Evolutionary conservation across 225 moss, liverwort and hornwort genomes (phyloP).

Genomic region (Pseudisothecium myosuroides): DNA sequence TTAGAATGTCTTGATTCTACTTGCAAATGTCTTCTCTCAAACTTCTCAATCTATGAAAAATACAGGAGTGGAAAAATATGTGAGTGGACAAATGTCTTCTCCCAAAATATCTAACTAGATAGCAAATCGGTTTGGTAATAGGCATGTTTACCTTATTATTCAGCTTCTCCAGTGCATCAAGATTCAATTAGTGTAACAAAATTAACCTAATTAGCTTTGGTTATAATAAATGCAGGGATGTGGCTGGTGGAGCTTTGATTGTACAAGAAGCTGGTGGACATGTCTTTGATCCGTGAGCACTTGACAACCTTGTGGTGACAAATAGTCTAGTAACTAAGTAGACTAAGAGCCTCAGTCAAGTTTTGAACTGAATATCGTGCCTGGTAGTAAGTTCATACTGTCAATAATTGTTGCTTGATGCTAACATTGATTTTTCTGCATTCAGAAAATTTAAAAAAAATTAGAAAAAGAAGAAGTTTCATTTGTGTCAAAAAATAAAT

Average conservation of each 20-base stretch:
- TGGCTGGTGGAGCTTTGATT: constrained; percentile 81
- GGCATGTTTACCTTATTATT: background rate
- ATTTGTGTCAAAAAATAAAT: background rate
- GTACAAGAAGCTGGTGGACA: constrained; percentile 74
- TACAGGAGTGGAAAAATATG: too few relatives aligned
- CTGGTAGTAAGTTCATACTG: background rate
- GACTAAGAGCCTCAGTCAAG: background rate
- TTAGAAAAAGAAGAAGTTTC: too few relatives aligned
- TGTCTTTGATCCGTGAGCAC: constrained; percentile 72
- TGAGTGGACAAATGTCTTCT: background rate
- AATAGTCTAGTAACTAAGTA: too few relatives aligned
- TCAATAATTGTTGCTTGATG: background rate
- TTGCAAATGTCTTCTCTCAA: too few relatives aligned
- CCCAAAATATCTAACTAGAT: background rate
- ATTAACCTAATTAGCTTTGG: background rate
- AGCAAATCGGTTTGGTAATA: background rate
- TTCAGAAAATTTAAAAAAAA: too few relatives aligned
- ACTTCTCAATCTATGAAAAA: too few relatives aligned
- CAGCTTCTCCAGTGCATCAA: background rate
- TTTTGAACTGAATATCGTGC: background rate
- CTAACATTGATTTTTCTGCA: background rate
- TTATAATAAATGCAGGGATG: constrained; percentile 44
- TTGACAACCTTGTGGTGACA: background rate
- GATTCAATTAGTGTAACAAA: background rate
- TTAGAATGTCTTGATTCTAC: too few relatives aligned